phyloP scores from a whole-genome alignment of 1,284 basidiomycete species.

The Leccinum angustisporum region DNA sequence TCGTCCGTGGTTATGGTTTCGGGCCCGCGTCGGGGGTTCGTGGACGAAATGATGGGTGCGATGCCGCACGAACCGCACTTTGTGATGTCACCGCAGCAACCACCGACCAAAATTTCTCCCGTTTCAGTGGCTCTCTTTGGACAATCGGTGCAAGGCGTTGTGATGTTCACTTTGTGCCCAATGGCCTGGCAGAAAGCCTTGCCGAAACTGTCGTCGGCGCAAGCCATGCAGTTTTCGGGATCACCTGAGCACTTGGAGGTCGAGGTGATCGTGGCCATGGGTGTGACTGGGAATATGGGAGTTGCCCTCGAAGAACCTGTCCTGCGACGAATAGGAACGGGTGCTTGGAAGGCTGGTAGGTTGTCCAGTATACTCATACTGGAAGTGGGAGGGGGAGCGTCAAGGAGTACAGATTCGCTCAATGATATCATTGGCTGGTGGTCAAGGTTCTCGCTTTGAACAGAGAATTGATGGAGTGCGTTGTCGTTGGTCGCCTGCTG shows the following conservation, averaged over 20 bases:
- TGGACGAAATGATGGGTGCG: constrained; percentile 32
- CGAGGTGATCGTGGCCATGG: constrained; percentile 24
- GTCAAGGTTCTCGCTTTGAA: constrained; percentile 17
- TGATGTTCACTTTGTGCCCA: constrained; percentile 53
- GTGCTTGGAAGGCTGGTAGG: constrained; percentile 72
- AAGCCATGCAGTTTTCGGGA: constrained; percentile 72
- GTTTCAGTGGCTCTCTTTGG: constrained; percentile 36
- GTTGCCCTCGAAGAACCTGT: constrained; percentile 39
- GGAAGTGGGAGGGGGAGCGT: constrained; percentile 17
- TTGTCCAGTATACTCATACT: constrained; percentile 66
- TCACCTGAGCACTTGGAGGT: constrained; percentile 51
- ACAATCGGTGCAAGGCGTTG: constrained; percentile 54
- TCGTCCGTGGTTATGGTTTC: constrained; percentile 78
- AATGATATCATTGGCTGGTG: constrained; percentile 29
- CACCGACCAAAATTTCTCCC: constrained; percentile 27
- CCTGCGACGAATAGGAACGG: constrained; percentile 71
- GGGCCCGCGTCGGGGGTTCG: constrained; percentile 24
- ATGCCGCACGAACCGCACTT: constrained; percentile 35
- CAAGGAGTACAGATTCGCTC: constrained; percentile 16
- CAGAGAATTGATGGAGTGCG: constrained; percentile 13
- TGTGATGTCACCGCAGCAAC: constrained; percentile 35
- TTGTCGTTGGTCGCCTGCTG: constrained; percentile 38
- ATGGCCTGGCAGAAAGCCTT: constrained; percentile 85
- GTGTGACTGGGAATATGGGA: constrained; percentile 52
- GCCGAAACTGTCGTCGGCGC: constrained; percentile 79